These are phyloP conservation scores for Penicillium dipodomyicola DNA, from an alignment of 495 filamentous ascomycete genomes.

Conservation along the genomic window DNA sequence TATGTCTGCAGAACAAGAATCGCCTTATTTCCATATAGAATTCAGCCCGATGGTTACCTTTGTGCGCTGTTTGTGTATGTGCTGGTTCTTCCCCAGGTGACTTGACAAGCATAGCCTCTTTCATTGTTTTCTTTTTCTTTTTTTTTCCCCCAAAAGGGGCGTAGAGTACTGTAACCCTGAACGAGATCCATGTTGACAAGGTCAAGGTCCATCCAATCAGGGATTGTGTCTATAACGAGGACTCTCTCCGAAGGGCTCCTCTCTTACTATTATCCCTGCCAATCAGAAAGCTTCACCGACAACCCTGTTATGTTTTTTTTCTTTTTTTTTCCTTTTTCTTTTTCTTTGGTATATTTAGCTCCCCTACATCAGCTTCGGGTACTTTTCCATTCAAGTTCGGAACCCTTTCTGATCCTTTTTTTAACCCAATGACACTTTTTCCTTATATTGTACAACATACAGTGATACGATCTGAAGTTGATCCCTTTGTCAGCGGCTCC, in stretches of 20 bases:
- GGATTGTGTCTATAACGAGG: conserved; percentile 1
- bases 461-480: background rate
- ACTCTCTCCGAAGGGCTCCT: conserved; percentile 6
- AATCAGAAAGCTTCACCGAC: conserved; percentile 2
- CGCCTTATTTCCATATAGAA: background rate
- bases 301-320: background rate
- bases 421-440: background rate
- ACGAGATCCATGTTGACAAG: conserved; percentile 1
- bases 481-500: background rate
- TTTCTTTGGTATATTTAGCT: background rate
- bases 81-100: background rate
- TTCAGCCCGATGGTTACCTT: background rate
- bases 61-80: background rate
- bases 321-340: background rate
- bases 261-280: conserved; percentile 6
- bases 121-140: background rate
- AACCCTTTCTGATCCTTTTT: background rate
- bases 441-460: no score
- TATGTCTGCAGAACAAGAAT: background rate
- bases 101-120: background rate
- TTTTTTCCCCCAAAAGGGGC: background rate
- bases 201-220: conserved; percentile 7
- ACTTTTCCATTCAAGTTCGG: background rate
- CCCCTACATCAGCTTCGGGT: conserved; percentile 1
- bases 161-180: conserved; percentile 2